Base-by-base conservation (phyloP, 2,329 filamentous ascomycete species). In the Aspergillus bombycis region DNA sequence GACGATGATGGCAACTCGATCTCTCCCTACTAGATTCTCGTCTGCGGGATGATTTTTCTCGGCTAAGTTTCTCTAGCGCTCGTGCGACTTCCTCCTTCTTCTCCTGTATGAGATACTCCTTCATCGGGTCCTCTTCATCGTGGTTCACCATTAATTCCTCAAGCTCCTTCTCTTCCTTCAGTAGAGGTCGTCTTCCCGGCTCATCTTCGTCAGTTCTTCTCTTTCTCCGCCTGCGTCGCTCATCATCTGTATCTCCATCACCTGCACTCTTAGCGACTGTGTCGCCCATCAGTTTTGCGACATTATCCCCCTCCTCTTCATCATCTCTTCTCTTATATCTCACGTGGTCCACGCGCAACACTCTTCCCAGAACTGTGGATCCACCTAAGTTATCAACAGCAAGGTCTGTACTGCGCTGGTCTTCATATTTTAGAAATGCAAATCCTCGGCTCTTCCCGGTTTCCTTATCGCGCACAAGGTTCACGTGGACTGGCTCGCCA, bases 41-140 rank as follows among this genome's bases (percentile, higher is more conserved):
- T 54, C 71, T 70, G 16, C 72, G 69, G 26, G 74, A 74, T 3
- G 74, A 71, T 58, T 68, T 83, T 70, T 81, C 85, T 16, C 84
- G 81, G 62, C 82, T 85, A 53, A 84, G 75, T 69, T 79, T 85
- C 67, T 83, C 82, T 69, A 91, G 78, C 3, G 92, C 94, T 63
- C 86, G 85, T 60, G 91, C 88, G 14, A 97, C 86, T 75, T 97
- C 92, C 75, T 93, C 92, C 78, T 91, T 93, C 85, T 98, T 97
- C 79, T 96, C 91, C 67, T 94, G 87, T 58, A 97, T 88, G 67
- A 98, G 76, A 71, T 92, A 97, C 43, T 88, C 88, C 79, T 97
- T 97, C 95, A 99, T 99, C 0, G 95, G 95, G 76, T 99, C 95
- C 65, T 98, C 94, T 28, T 97, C 94, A 68, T 98, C 95, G 67